Base-by-base conservation (phyloP, 306 rosid genomes). In the Citrullus mucosospermus region DNA sequence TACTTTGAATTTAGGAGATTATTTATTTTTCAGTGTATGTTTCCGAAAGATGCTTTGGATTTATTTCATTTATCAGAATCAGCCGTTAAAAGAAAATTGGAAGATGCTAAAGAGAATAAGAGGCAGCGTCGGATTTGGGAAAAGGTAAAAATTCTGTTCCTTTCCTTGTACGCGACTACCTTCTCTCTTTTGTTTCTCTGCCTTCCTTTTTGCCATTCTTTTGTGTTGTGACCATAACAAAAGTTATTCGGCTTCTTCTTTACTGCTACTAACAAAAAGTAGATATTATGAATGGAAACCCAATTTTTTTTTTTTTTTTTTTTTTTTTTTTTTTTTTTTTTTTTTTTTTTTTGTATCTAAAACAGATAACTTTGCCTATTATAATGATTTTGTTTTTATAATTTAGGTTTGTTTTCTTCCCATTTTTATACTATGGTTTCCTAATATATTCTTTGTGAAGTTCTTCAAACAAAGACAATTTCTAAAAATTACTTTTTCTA, bases 61-160 rank as follows among this genome's bases (percentile, higher is more conserved):
- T 30, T 76, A 58, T 76, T 30, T 67, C 73, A 44, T 75, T 38
- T 68, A 46, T 25, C n/a, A 61, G 68, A 62, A 57, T 75, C 80
- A 69, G 80, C 60, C 79, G 77, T 80, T 55, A 16, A 72, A 78
- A 80, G 75, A 61, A 77, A 61, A 46, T 48, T 36, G 41, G 79
- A 50, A 50, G 69, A 22, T 14, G 53, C 20, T 44, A 78, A 66
- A 66, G 69, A 67, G 58, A 48, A 62, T 25, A 32, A 75, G 82
- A 79, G 88, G 90, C 83, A 71, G 36, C 78, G 63, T 68, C 78
- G 78, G 66, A 81, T 72, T 28, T 77, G 80, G 83, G 81, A 41
- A 81, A 86, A 90, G 93, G 89, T 82, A 72, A 84, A 78, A 78
- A 82, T 55, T 38, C 70, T 61, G 57, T 76, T 82, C 75, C 94